A percentile compares a stretch with the other conserved stretches of the same genome.
phyloP scores from a whole-genome alignment of 2,329 filamentous ascomycete species.

The Botrytis deweyae region DNA sequence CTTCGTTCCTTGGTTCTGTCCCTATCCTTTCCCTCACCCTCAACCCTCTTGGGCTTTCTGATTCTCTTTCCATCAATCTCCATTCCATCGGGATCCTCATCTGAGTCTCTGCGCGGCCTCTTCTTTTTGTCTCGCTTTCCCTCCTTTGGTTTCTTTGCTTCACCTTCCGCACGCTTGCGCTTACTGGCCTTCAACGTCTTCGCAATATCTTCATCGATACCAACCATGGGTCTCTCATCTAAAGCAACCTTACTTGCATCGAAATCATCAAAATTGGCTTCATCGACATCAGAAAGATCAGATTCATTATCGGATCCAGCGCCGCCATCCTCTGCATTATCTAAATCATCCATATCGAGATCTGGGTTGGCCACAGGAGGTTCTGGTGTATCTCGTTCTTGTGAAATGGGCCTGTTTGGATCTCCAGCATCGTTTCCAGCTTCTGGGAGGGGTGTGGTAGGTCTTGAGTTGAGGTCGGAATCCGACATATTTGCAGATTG shows the following conservation, averaged over 20 bases:
- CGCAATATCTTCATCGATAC: slow-evolving; percentile 65
- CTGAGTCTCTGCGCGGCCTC: slow-evolving; percentile 54
- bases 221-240: slow-evolving; percentile 58
- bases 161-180: slow-evolving; percentile 63
- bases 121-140: slow-evolving; percentile 67
- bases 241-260: slow-evolving; percentile 63
- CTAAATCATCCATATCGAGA: slow-evolving; percentile 36
- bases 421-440: slow-evolving; percentile 28
- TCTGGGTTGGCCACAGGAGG: slow-evolving; percentile 33
- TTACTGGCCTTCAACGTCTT: slow-evolving; percentile 64
- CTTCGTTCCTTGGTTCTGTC: slow-evolving; percentile 43
- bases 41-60: slow-evolving; percentile 42
- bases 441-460: slow-evolving; percentile 31
- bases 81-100: slow-evolving; percentile 48
- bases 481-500: slow-evolving; percentile 34
- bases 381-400: slow-evolving; percentile 31
- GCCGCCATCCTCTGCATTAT: slow-evolving; percentile 26
- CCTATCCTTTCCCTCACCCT: slow-evolving; percentile 40
- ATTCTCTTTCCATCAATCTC: slow-evolving; percentile 54
- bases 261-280: slow-evolving; percentile 69
- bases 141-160: slow-evolving; percentile 68
- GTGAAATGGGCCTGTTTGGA: slow-evolving; percentile 26
- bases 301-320: slow-evolving; percentile 43
- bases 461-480: slow-evolving; percentile 30
- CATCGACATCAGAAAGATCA: slow-evolving; percentile 67